Evolutionary conservation across 345 rosid species (phyloP).

Genomic region (Aquilaria yunnanensis): DNA sequence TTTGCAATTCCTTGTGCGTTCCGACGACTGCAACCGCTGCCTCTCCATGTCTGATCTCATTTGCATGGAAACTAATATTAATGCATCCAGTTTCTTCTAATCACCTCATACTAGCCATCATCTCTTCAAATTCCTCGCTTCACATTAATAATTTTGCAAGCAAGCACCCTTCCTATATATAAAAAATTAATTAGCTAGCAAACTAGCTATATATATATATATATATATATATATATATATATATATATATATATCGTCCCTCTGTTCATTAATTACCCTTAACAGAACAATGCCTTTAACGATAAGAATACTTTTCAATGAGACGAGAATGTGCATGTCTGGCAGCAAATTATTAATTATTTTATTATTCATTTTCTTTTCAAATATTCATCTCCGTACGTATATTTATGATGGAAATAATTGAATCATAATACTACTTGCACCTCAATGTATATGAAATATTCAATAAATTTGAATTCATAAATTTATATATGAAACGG

Average conservation of each 20-base stretch:
- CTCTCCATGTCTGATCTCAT: too few species aligned
- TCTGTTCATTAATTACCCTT: conserved; percentile 6
- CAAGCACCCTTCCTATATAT: too few species aligned
- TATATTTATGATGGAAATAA: background rate
- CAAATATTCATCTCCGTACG: background rate
- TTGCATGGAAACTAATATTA: too few species aligned
- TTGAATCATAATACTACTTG: background rate
- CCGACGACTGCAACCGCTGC: too few species aligned
- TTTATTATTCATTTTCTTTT: background rate
- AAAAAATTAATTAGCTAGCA: background rate
- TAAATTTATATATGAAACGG: too few species aligned
- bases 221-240: background rate
- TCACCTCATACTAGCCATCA: background rate
- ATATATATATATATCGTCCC: background rate
- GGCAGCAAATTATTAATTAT: background rate
- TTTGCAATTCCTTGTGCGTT: too few species aligned
- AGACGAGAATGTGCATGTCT: conserved; percentile 10
- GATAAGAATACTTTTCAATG: conserved; percentile 15
- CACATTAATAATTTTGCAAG: background rate
- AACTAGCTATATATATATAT: background rate
- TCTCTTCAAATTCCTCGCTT: background rate
- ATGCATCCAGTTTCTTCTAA: too few species aligned
- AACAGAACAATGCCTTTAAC: conserved; percentile 23
- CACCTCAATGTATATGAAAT: background rate
- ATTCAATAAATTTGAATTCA: too few species aligned